Conservation (phyloP, 2,329 filamentous ascomycete species). For the Pseudogymnoascus sp. region DNA sequence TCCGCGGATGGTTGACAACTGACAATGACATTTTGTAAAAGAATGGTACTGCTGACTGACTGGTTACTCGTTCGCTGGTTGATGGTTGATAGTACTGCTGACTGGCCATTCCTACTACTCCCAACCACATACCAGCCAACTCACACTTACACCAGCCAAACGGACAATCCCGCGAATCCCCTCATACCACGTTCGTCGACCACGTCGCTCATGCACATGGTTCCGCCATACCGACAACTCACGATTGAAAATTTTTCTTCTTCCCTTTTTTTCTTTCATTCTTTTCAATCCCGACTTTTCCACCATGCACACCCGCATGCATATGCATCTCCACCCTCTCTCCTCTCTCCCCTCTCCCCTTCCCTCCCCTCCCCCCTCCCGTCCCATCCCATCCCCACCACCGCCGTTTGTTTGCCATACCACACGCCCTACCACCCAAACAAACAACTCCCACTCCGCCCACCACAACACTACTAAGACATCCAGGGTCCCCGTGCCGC, state of each 20-base stretch:
- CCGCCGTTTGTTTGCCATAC: no score
- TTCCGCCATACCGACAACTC: background rate
- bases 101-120: background rate
- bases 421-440: background rate
- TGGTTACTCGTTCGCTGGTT: background rate
- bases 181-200: background rate
- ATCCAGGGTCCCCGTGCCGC: background rate
- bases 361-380: no score
- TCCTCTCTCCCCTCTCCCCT: no score
- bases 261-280: no score
- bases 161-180: background rate
- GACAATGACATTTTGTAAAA: background rate
- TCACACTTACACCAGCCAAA: no score
- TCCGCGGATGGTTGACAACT: background rate
- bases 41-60: background rate
- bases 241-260: no score
- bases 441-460: background rate
- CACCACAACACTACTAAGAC: background rate
- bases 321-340: no score
- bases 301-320: background rate
- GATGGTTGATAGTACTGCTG: no score
- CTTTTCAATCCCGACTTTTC: background rate
- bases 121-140: background rate
- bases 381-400: background rate
- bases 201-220: background rate